Percentiles rank a stretch among this genome's conserved stretches.
Evolutionary conservation across 192 early-diverging fungal species (phyloP).

Genomic region (Coemansia sp.): DNA sequence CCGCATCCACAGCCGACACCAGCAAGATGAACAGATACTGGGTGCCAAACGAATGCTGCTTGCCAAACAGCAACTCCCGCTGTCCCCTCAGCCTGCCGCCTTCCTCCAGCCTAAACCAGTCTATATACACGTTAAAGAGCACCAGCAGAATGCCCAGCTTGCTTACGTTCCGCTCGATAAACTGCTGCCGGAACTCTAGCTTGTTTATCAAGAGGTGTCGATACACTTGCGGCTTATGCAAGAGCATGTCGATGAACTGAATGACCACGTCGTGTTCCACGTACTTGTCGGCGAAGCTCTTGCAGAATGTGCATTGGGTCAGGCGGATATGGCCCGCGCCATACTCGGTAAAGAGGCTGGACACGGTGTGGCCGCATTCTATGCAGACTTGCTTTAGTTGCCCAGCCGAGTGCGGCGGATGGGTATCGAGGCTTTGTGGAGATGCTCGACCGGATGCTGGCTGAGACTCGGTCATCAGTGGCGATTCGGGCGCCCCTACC

Average conservation of each 20-base stretch:
- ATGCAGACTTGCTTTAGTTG: constrained; percentile 57
- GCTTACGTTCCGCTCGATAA: constrained; percentile 60
- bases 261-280: constrained; percentile 86
- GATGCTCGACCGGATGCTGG: neutral
- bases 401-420: too few relatives aligned
- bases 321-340: constrained; percentile 79
- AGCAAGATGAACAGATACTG: constrained; percentile 78
- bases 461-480: constrained; percentile 24
- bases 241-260: constrained; percentile 88
- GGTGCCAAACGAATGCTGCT: constrained; percentile 58
- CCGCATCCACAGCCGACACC: constrained; percentile 60
- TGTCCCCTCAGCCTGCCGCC: constrained; percentile 51
- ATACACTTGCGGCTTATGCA: constrained; percentile 84
- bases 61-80: constrained; percentile 59
- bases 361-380: constrained; percentile 70
- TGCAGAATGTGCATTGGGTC: constrained; percentile 74
- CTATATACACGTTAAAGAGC: constrained; percentile 90
- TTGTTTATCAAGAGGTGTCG: constrained; percentile 84
- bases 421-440: too few relatives aligned
- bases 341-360: constrained; percentile 76
- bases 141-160: constrained; percentile 78
- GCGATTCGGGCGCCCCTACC: constrained; percentile 26
- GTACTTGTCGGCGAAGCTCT: constrained; percentile 88
- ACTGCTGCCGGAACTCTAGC: constrained; percentile 54
- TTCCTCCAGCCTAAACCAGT: constrained; percentile 87